These are phyloP conservation scores for Polygonum aviculare DNA, from an alignment of 148 eudicot genomes.

Conservation along the genomic window DNA sequence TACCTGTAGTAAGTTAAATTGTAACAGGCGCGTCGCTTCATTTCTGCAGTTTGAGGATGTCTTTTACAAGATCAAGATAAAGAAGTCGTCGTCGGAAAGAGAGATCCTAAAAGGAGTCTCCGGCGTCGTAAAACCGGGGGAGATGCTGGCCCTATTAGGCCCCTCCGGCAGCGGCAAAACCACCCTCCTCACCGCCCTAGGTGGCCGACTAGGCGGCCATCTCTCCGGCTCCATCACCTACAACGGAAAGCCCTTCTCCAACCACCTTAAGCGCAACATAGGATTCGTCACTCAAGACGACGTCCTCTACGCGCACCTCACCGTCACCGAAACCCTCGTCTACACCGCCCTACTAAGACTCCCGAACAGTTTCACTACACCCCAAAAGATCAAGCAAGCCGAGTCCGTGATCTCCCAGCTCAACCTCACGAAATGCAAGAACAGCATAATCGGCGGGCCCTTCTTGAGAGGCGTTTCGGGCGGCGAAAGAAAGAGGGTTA, in stretches of 20 bases:
- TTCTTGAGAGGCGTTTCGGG: conserved; percentile 13
- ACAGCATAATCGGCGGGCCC: conserved; percentile 8
- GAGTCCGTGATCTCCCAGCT: conserved; percentile 12
- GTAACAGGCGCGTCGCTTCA: too few relatives aligned
- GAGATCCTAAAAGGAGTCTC: conserved; percentile 36
- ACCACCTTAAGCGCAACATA: conserved; percentile 32
- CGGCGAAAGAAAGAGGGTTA: conserved; percentile 12
- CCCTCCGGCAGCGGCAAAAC: conserved; percentile 69
- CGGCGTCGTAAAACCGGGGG: conserved; percentile 42
- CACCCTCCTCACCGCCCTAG: conserved; percentile 43
- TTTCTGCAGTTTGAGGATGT: conserved; percentile 5
- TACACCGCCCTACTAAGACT: conserved; percentile 14
- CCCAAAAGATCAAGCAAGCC: conserved; percentile 9
- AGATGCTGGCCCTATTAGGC: conserved; percentile 57
- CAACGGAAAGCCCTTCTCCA: conserved; percentile 37
- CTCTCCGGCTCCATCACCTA: conserved; percentile 39
- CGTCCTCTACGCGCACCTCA: conserved; percentile 18
- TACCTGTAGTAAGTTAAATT: too few relatives aligned
- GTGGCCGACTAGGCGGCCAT: conserved; percentile 35
- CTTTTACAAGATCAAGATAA: conserved; percentile 2
- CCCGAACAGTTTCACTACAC: background rate
- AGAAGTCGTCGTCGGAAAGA: conserved; percentile 13
- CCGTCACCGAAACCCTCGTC: conserved; percentile 14
- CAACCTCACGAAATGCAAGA: conserved; percentile 1
- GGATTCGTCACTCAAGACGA: conserved; percentile 60